phyloP scores from a whole-genome alignment of 805 yeast species.

The Saccharomycodes ludwigii region DNA sequence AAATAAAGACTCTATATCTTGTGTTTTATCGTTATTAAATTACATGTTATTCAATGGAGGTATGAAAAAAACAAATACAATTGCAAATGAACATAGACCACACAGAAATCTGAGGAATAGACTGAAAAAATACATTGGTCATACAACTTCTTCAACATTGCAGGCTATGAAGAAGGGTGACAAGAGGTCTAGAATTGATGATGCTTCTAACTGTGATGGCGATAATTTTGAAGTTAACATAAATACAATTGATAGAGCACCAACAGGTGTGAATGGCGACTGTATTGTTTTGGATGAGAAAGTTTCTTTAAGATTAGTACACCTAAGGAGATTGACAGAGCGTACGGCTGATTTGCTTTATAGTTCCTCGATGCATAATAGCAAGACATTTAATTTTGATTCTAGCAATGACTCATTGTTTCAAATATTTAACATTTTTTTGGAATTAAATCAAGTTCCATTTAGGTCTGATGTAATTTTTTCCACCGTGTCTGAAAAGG shows the following conservation, averaged over 20 bases:
- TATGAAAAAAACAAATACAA: too few species aligned
- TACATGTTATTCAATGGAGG: too few species aligned
- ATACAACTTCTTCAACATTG: too few species aligned
- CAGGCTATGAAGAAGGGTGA: too few species aligned
- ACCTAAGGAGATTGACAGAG: constrained; percentile 48
- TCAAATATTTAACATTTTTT: constrained; percentile 25
- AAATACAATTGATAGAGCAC: too few species aligned
- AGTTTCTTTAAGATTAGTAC: constrained; percentile 35
- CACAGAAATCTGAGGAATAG: too few species aligned
- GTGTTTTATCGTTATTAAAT: too few species aligned
- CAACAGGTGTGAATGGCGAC: too few species aligned
- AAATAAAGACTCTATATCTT: too few species aligned
- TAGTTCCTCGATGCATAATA: constrained; percentile 35
- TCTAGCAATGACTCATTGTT: constrained; percentile 20
- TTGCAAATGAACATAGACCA: too few species aligned
- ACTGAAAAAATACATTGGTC: too few species aligned
- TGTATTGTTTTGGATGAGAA: too few species aligned
- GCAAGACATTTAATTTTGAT: constrained; percentile 17
- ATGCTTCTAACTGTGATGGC: constrained; percentile 15
- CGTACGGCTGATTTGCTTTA: constrained; percentile 60
- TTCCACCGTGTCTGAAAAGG: constrained; percentile 20
- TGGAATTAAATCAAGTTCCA: constrained; percentile 27
- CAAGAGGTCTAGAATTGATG: constrained; percentile 10
- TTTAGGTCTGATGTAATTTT: constrained; percentile 58
- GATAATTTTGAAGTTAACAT: constrained; percentile 15